Base-by-base conservation (phyloP, 2,329 filamentous ascomycete species). In the Phyllosticta citrichinensis region DNA sequence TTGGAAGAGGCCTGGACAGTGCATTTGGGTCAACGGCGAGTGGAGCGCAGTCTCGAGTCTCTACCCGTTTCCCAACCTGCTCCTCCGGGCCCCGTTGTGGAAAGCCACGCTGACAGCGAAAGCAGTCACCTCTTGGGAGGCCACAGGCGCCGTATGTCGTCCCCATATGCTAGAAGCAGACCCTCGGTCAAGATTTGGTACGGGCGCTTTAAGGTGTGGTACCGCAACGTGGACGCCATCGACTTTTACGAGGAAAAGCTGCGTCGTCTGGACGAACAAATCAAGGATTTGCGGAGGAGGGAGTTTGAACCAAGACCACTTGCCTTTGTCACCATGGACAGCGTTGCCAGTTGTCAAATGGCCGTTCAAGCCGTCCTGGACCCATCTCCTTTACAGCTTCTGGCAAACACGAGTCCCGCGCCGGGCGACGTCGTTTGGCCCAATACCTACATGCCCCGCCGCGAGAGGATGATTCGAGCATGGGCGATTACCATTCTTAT, bases 281-380 rank as follows among this genome's bases (percentile, higher is more conserved):
- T 99, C 57, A 74, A 76, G 8, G 75, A 75, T 8, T 84, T 91
- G 11, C 84, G 94, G 27, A 84, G 85, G 68, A 89, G 89, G 71
- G 82, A 88, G 3, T 97, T 91, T 68, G 77, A 81, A 5, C 81
- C 94, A 0, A 92, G 87, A 0, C 87, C 93, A 56, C 82, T 95
- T 63, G 95, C 95, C 0, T 97, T 99, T 73, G 89, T 99, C 50
- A 97, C 94, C 0, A 95, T 99, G 91, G 90, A 97, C 76, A 94
- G 91, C 3, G 94, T 96, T 56, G 89, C 92, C 14, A 87, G 92
- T 20, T 85, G 83, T 65, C 94, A 99, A 76, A 96, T 97, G 91
- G 90, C 92, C 24, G 90, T 96, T 52, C 94, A 99, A 74, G 92
- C 94, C 3, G 87, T 96, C 11, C 85, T 99, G 58, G 93, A 97